Evolutionary conservation across 495 filamentous ascomycete species (phyloP).

Genomic region (Cercophora samala): DNA sequence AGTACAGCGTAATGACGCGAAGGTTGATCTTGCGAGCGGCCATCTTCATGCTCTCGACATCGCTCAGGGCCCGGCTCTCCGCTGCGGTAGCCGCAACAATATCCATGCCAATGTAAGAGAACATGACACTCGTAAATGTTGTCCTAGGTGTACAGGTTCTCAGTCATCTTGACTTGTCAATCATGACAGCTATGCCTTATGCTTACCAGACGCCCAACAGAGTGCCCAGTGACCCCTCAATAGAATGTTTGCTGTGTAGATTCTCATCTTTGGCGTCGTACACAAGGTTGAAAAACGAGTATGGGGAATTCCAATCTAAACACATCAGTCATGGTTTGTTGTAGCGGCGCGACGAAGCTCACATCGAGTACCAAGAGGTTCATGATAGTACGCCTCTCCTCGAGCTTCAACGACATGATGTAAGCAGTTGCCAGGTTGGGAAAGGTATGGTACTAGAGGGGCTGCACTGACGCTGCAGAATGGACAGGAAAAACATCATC

Average conservation of each 20-base stretch:
- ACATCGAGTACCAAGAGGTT: constrained; percentile 36
- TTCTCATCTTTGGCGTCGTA: constrained; percentile 30
- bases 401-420: constrained; percentile 21
- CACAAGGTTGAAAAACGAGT: constrained; percentile 35
- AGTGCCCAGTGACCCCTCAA: constrained; percentile 26
- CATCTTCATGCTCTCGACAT: constrained; percentile 50
- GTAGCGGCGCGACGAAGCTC: constrained; percentile 10
- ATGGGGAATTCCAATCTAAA: constrained; percentile 36
- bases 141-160: constrained; percentile 33
- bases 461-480: constrained; percentile 30
- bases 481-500: constrained; percentile 37
- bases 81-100: constrained; percentile 46
- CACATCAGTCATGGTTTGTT: not conserved
- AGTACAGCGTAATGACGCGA: constrained; percentile 46
- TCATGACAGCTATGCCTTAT: not conserved
- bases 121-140: constrained; percentile 41
- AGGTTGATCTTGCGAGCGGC: constrained; percentile 47
- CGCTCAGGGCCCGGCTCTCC: constrained; percentile 45
- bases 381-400: constrained; percentile 32
- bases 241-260: constrained; percentile 19
- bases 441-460: not conserved
- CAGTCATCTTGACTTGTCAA: not conserved
- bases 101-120: constrained; percentile 53
- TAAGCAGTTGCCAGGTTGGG: constrained; percentile 9
- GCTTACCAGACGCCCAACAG: constrained; percentile 37